Evolutionary conservation across 345 rosid genomes (phyloP).

Genomic region (Noccaea bulbosa): DNA sequence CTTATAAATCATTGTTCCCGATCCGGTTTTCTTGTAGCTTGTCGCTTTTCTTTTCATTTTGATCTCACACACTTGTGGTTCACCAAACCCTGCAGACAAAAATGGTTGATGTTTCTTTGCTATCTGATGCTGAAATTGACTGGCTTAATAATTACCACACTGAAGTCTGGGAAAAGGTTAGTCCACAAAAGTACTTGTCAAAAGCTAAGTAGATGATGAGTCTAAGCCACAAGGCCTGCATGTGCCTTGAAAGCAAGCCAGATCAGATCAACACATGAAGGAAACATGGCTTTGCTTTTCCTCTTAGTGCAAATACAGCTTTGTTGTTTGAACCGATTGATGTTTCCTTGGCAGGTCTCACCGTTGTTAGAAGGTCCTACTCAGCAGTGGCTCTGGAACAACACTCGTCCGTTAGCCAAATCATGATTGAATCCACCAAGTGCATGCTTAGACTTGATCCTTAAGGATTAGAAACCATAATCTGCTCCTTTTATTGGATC

Average conservation of each 20-base stretch:
- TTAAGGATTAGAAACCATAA: background rate
- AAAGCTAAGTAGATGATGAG: slow-evolving; percentile 1
- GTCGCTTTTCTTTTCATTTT: background rate
- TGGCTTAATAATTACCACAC: slow-evolving; percentile 86
- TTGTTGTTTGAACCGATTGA: slow-evolving; percentile 6
- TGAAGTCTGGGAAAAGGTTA: slow-evolving; percentile 95
- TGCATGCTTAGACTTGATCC: slow-evolving; percentile 28
- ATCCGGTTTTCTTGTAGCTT: slow-evolving; percentile 11
- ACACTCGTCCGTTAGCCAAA: slow-evolving; percentile 61
- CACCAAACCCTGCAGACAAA: slow-evolving; percentile 59
- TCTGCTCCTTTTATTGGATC: slow-evolving; percentile 8
- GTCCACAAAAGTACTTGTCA: slow-evolving; percentile 5
- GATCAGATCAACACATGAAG: background rate
- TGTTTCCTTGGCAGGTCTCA: slow-evolving; percentile 67
- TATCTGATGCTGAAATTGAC: slow-evolving; percentile 61
- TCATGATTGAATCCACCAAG: slow-evolving; percentile 42
- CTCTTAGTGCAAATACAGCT: background rate
- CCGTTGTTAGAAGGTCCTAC: slow-evolving; percentile 77
- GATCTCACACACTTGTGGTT: slow-evolving; percentile 20
- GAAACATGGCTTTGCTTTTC: background rate
- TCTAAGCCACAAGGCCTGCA: background rate
- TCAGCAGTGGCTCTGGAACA: slow-evolving; percentile 84
- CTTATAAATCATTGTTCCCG: slow-evolving; percentile 2
- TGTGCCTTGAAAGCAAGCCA: slow-evolving; percentile 7
- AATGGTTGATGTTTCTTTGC: slow-evolving; percentile 67